Evolutionary conservation across 1,139 yeast species (phyloP), one percentile per base, ranked within the genome.

Genomic region (Saccharomyces uvarum): DNA sequence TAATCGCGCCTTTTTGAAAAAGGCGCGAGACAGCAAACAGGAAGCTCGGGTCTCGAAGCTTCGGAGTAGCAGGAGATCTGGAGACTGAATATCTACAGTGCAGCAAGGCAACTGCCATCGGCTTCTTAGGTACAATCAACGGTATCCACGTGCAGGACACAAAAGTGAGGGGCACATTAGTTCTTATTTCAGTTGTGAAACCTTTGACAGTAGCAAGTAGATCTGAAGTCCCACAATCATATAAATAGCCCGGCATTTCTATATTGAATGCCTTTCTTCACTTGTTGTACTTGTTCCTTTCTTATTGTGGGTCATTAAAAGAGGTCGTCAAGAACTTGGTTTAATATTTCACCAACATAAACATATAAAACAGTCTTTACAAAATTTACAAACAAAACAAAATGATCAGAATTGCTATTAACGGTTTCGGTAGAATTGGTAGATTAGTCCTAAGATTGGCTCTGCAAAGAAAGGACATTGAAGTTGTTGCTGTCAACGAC

Each of bases 381-480:
- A 19, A 38, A 38, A 38, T 38, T 38, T 16, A 19, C 44, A 58
- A 47, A 54, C 51, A 57, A 56, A 29, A 48, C 54, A 63, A 55
- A 66, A 76, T 76, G 79, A 75, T 76, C 66, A 72, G 78, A 67
- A 77, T 86, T 76, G 90, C 91, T 77, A 86, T 86, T 75, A 86
- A 86, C 84, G 95, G 95, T 71, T 86, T 86, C 84, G 95, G 95
- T 72, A 84, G 95, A 81, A 86, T 86, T 72, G 95, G 95, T 68
- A 86, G 95, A 73, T 72, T 79, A 54, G 95, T 86, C 62, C 76
- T 86, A 69, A 85, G 95, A 84, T 77, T 86, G 69, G 91, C 91
- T 66, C 75, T 85, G 65, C 55, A 73, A 57, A 84, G 90, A 81
- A 73, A 77, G 62, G 87, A 83, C 78, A 78, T 86, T 70, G 80